Conservation (phyloP, 1,284 basidiomycete genomes). For the Nidula niveotomentosa region DNA sequence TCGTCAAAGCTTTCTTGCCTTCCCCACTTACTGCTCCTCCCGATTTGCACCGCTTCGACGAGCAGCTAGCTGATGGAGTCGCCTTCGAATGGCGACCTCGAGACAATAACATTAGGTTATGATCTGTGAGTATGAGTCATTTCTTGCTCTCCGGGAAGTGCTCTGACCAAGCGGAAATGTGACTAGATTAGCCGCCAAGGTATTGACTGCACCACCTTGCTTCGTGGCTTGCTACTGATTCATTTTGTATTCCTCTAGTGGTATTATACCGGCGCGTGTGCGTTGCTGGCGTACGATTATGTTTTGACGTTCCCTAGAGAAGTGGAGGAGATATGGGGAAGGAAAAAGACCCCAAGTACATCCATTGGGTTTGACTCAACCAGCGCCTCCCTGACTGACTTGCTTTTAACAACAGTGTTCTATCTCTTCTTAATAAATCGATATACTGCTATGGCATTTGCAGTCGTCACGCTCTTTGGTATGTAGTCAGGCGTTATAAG, state of each 20-base stretch:
- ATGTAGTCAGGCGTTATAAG: background rate
- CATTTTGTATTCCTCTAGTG: constrained; percentile 7
- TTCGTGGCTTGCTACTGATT: background rate
- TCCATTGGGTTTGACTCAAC: background rate
- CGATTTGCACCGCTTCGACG: too few species aligned
- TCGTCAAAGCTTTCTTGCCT: too few species aligned
- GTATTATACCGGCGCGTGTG: constrained; percentile 18
- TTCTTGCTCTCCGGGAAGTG: too few species aligned
- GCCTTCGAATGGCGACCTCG: too few species aligned
- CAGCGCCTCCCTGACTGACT: too few species aligned
- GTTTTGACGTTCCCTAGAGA: constrained; percentile 19
- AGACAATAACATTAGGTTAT: too few species aligned
- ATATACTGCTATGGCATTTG: constrained; percentile 20
- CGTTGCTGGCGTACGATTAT: constrained; percentile 22
- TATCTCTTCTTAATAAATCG: constrained; percentile 21
- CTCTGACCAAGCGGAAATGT: too few species aligned
- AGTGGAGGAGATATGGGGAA: constrained; percentile 19
- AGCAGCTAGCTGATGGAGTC: too few species aligned
- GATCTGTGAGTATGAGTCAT: too few species aligned
- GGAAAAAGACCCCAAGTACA: constrained; percentile 16
- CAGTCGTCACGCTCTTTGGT: constrained; percentile 23
- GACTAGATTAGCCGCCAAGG: background rate
- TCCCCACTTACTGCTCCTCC: too few species aligned
- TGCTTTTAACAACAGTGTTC: constrained; percentile 13
- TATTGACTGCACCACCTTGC: background rate